Percentiles rank a stretch among this genome's conserved stretches.
Evolutionary conservation across 495 filamentous ascomycete species (phyloP).

Genomic region (Lepraria neglecta): DNA sequence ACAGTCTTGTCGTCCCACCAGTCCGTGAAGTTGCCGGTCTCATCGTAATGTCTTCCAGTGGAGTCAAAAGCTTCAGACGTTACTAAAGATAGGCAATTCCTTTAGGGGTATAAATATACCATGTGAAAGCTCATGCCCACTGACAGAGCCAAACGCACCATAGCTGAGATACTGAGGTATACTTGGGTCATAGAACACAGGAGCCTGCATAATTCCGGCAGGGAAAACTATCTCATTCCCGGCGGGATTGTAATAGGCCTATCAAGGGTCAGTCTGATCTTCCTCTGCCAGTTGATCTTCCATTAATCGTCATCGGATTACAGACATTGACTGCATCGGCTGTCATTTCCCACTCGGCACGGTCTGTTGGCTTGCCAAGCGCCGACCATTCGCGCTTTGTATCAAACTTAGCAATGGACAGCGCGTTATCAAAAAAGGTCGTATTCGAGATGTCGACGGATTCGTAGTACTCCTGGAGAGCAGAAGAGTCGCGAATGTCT

Average conservation of each 20-base stretch:
- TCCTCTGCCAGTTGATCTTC: neutral
- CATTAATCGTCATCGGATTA: neutral
- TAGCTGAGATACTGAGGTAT: conserved; percentile 62
- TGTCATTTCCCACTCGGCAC: conserved; percentile 58
- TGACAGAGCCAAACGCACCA: conserved; percentile 64
- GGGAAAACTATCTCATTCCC: conserved; percentile 67
- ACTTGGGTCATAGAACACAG: conserved; percentile 55
- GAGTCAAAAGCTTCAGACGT: conserved; percentile 58
- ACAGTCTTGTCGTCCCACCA: conserved; percentile 68
- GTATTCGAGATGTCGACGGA: conserved; percentile 46
- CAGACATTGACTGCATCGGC: conserved; percentile 49
- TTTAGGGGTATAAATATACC: conserved; percentile 31
- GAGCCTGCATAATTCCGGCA: conserved; percentile 67
- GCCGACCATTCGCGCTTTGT: conserved; percentile 49
- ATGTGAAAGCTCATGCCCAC: conserved; percentile 69
- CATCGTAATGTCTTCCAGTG: conserved; percentile 59
- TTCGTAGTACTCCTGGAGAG: conserved; percentile 54
- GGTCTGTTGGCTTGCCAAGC: conserved; percentile 55
- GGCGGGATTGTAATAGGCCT: conserved; percentile 56
- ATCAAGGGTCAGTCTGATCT: conserved; percentile 4
- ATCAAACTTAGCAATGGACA: conserved; percentile 45
- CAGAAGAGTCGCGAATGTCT: conserved; percentile 52
- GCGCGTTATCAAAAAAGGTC: conserved; percentile 55
- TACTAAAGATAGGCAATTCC: neutral
- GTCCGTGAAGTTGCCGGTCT: conserved; percentile 57